These are phyloP conservation scores for Bryoerythrophyllum caledonicum DNA, from an alignment of 225 moss, liverwort and hornwort genomes.

Conservation along the genomic window DNA sequence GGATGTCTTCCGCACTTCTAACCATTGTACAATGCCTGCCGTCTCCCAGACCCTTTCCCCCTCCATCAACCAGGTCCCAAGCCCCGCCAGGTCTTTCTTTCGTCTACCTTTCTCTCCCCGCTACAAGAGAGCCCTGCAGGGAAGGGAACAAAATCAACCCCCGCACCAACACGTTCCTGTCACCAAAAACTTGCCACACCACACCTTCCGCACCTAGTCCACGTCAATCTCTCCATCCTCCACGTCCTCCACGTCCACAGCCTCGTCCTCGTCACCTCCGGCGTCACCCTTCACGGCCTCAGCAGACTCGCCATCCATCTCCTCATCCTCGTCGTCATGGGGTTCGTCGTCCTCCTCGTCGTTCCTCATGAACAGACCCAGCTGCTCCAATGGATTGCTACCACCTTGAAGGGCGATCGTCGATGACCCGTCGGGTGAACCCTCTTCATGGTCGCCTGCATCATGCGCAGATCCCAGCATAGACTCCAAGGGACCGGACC, in stretches of 20 bases:
- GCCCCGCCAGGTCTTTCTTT: conserved; percentile 28
- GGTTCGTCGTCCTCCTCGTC: conserved; percentile 81
- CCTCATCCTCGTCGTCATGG: conserved; percentile 47
- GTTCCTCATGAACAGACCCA: conserved; percentile 91
- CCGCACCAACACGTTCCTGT: conserved; percentile 38
- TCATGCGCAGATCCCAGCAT: conserved; percentile 72
- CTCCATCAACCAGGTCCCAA: not conserved
- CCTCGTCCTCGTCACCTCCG: conserved; percentile 20
- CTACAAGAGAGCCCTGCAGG: conserved; percentile 24
- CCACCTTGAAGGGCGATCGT: conserved; percentile 79
- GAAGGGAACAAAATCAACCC: conserved; percentile 42
- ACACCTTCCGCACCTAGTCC: conserved; percentile 37
- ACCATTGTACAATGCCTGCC: conserved; percentile 52
- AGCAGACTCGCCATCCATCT: conserved; percentile 33
- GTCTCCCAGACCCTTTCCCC: not conserved
- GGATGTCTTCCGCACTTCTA: conserved; percentile 39
- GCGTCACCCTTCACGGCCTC: conserved; percentile 7
- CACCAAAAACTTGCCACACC: conserved; percentile 23
- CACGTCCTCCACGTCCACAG: conserved; percentile 44
- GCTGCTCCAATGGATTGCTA: conserved; percentile 76
- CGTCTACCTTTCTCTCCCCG: conserved; percentile 17
- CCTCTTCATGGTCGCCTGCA: conserved; percentile 60
- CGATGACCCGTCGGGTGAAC: conserved; percentile 75
- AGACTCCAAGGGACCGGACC: conserved; percentile 69
- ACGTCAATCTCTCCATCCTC: conserved; percentile 71